Conservation (phyloP, 2,329 filamentous ascomycete genomes). For the Apiospora aurea region DNA sequence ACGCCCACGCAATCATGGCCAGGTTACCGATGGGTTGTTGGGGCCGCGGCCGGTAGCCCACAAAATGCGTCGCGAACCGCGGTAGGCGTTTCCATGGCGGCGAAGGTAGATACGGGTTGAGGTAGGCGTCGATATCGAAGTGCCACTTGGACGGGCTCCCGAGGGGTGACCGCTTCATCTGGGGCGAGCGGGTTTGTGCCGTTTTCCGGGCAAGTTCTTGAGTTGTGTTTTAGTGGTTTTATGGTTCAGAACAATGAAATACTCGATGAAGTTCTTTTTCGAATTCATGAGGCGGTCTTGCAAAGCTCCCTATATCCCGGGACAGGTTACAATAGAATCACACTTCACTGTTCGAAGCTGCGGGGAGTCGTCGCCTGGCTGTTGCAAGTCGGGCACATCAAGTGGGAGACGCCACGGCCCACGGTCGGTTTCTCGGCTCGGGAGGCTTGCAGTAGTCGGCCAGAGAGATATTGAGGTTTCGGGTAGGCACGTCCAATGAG, state of each 20-base stretch:
- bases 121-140: slow-evolving; percentile 78
- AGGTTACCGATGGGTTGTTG: slow-evolving; percentile 61
- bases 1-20: slow-evolving; percentile 65
- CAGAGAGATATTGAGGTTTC: background rate
- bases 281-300: background rate
- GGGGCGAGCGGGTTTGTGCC: background rate
- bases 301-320: background rate
- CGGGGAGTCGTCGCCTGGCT: background rate
- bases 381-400: background rate
- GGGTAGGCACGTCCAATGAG: background rate
- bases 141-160: slow-evolving; percentile 48
- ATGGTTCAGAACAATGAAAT: background rate
- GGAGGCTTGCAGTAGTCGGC: slow-evolving; percentile 9
- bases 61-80: slow-evolving; percentile 68
- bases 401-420: background rate
- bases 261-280: background rate
- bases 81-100: slow-evolving; percentile 72
- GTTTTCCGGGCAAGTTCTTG: background rate
- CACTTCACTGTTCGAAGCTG: background rate
- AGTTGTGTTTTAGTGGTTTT: background rate
- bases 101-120: slow-evolving; percentile 74
- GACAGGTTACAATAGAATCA: background rate
- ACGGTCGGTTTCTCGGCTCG: background rate
- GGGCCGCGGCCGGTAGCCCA: slow-evolving; percentile 64
- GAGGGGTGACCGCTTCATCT: background rate